Evolutionary conservation across 2,329 filamentous ascomycete genomes (phyloP).

Genomic region (Rhinocladiella mackenziei): DNA sequence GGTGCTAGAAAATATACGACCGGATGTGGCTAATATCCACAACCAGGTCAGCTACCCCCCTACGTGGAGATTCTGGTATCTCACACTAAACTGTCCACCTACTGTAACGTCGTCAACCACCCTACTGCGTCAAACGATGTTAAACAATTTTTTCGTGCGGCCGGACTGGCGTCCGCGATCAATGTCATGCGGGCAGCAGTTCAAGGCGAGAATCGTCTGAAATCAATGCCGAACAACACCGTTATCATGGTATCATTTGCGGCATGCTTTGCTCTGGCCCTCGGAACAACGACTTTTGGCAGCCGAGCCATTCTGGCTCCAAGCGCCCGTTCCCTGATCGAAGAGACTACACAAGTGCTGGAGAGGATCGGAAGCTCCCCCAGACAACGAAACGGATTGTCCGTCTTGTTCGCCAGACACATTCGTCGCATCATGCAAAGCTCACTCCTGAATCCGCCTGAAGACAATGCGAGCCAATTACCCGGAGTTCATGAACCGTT

Average conservation of each 20-base stretch:
- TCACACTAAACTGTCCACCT: conserved; percentile 69
- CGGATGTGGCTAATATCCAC: background rate
- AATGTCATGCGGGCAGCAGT: conserved; percentile 71
- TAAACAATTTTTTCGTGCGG: conserved; percentile 68
- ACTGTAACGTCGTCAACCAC: conserved; percentile 70
- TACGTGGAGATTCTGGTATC: conserved; percentile 72
- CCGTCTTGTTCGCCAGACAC: conserved; percentile 56
- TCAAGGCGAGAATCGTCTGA: conserved; percentile 64
- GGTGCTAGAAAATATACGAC: background rate
- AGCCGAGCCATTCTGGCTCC: conserved; percentile 56
- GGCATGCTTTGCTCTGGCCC: conserved; percentile 63
- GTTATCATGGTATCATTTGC: conserved; percentile 76
- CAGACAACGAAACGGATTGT: conserved; percentile 63
- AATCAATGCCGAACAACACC: conserved; percentile 75
- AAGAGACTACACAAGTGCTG: conserved; percentile 64
- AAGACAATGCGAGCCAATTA: conserved; percentile 5
- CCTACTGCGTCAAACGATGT: conserved; percentile 66
- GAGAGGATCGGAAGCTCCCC: conserved; percentile 66
- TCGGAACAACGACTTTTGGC: conserved; percentile 55
- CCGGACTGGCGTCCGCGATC: conserved; percentile 66
- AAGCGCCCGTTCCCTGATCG: conserved; percentile 61
- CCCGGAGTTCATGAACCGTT: background rate
- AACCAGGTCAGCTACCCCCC: conserved; percentile 51
- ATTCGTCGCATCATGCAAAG: conserved; percentile 38
- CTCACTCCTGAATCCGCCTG: conserved; percentile 15